Base-by-base conservation (phyloP, 257 asterid species). In the Penstemon newberryi region DNA sequence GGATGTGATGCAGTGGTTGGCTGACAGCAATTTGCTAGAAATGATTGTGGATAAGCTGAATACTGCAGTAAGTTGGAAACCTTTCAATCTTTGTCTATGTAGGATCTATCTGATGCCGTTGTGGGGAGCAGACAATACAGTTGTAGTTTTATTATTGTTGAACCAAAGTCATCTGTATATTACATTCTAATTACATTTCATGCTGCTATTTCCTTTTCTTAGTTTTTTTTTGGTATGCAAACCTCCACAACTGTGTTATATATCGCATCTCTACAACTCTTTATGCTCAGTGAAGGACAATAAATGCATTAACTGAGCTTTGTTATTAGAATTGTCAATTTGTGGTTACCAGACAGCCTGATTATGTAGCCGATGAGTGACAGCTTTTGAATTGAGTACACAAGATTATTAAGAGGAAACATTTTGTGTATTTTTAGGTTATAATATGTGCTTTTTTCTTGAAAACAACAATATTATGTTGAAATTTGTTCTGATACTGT, bases 1-100 rank as follows among this genome's bases (percentile, higher is more conserved):
- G 81, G 96, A 94, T 68, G 91, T 91, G 73, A 87, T 89, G 93
- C 96, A 87, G 80, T 94, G 98, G 98, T 83, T 94, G 88, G 92
- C 95, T 74, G 93, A 86, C 60, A 91, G 96, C 83, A 82, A 81
- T 76, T 83, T 94, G 82, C 73, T 94, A 76, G 99, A 94, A 84
- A 91, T 94, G 99, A 91, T 91, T 57, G 99, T 87, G 58, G 96
- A 94, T 77, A 94, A 94, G 80, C 85, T 94, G 77, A 84, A 78
- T 75, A 70, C 87, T 58, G 75, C 82, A 39, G 99, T 94, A 85
- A 82, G 97, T 74, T 38, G 40, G 15, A 54, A 12, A 77, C 46
- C 43, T 46, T 38, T 13, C 49, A 8, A 42, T 52, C 10, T 41
- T 36, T 4, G n/a, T 46, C 15, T 70, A 56, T 45, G 41, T 67